Evolutionary conservation across 78 protist species (phyloP), one percentile per base, ranked within the genome.

Genomic region (Dictyostelium brefeldianum): DNA sequence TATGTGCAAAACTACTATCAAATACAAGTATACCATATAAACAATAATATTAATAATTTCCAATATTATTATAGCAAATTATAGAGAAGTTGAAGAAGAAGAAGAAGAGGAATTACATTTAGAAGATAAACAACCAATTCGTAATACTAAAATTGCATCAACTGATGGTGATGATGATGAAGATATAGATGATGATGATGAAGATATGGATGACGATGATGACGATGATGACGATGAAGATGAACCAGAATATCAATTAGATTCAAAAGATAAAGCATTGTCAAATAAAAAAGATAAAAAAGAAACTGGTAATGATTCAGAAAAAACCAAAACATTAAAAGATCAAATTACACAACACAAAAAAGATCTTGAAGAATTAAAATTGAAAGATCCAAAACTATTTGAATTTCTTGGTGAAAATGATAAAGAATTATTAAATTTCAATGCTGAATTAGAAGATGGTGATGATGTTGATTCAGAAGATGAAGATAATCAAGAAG

Each of bases 91-190:
- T 25, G 59, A 20, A 47, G 51, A 59, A 14, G 84, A 80, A 46
- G 57, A 57, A 80, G 87, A 80, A 25, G 65, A 87, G 11, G 84
- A 87, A 17, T 80, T 75, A 12, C 83, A 87, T 10, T 27, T 87
- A 29, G 93, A 65, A 48, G 64, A 17, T 48, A 85, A 47, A 80
- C 41, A 71, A 91, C 59, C 29, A 64, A 53, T 18, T 46, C 80
- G 54, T 56, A 87, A 64, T 18, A 85, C 56, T 14, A 47, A 41
- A 67, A 78, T 78, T 82, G 96, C 25, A 25, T 64, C 83, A 20
- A 89, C 70, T 18, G 95, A 70, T 4, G 81, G 90, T 10, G 95
- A 83, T 7, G 90, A 56, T 11, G 96, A 89, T 0, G 95, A 57
- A 2, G 96, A 82, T 1, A 89, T 46, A 10, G 96, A 78, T 29